A percentile compares a stretch with the other conserved stretches of the same genome.
These are phyloP conservation scores for Pythium aristosporum DNA, from an alignment of 352 stramenopile species.

Conservation along the genomic window DNA sequence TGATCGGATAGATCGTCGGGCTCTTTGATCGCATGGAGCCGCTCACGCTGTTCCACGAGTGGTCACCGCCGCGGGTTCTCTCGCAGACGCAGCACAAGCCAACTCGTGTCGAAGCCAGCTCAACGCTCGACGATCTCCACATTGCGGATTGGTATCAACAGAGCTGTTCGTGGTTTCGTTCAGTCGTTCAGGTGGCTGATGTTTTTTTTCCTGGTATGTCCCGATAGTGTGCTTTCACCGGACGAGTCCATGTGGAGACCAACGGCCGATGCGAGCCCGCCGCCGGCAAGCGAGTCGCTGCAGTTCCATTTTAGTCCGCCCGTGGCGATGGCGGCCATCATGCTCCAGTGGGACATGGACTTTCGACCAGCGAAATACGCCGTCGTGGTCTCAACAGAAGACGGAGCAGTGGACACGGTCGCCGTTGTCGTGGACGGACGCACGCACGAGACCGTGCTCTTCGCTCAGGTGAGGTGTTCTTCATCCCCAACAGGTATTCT, in stretches of 20 bases:
- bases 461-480: constrained; percentile 21
- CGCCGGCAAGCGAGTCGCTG: constrained; percentile 20
- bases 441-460: constrained; percentile 16
- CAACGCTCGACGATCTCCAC: constrained; percentile 59
- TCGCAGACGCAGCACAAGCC: constrained; percentile 42
- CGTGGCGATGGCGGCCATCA: constrained; percentile 13
- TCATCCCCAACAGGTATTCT: not conserved
- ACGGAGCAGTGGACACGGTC: constrained; percentile 18
- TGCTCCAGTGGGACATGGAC: constrained; percentile 24
- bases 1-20: constrained; percentile 43
- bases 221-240: constrained; percentile 5
- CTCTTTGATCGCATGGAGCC: constrained; percentile 65
- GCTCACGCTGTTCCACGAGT: constrained; percentile 74
- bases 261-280: not conserved
- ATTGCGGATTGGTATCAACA: constrained; percentile 37
- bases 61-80: constrained; percentile 63
- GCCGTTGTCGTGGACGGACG: constrained; percentile 25
- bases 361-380: constrained; percentile 16
- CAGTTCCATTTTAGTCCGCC: constrained; percentile 27
- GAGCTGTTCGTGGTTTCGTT: no score
- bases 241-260: constrained; percentile 15
- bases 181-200: no score
- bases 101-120: constrained; percentile 56
- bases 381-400: constrained; percentile 20
- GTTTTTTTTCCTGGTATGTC: not conserved